Percentiles rank a stretch among this genome's conserved stretches.
phyloP scores from a whole-genome alignment of 768 basidiomycete genomes.

The Mycena crocata region DNA sequence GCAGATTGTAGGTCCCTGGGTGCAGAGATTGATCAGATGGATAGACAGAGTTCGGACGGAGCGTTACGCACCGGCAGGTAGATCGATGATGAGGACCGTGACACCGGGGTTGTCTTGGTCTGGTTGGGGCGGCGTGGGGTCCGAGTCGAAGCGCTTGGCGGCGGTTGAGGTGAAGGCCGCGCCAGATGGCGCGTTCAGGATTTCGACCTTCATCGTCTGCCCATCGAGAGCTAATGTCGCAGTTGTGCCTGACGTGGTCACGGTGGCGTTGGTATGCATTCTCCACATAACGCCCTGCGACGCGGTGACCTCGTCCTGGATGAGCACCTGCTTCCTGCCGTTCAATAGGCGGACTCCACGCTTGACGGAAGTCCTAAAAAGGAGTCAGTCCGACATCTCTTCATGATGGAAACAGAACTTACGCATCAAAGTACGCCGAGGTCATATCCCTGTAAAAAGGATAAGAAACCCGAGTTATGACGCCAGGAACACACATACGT shows the following conservation, averaged over 20 bases:
- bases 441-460: conserved; percentile 63
- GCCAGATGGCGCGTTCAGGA: conserved; percentile 75
- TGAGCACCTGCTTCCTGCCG: conserved; percentile 84
- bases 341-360: conserved; percentile 91
- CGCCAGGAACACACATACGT: conserved; percentile 42
- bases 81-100: conserved; percentile 79
- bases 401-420: conserved; percentile 46
- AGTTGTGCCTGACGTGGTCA: conserved; percentile 64
- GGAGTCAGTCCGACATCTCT: neutral
- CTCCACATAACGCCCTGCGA: conserved; percentile 83
- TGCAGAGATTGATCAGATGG: no score
- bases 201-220: conserved; percentile 71
- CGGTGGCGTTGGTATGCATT: conserved; percentile 95
- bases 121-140: conserved; percentile 67
- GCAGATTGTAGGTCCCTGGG: conserved; percentile 65
- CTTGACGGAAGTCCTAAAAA: conserved; percentile 72
- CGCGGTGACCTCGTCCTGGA: conserved; percentile 91
- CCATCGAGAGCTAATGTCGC: conserved; percentile 83
- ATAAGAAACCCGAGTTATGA: neutral
- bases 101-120: conserved; percentile 87
- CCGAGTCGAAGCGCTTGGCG: conserved; percentile 68
- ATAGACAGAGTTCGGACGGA: neutral
- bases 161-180: conserved; percentile 68
- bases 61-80: conserved; percentile 65
- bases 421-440: conserved; percentile 81